phyloP scores from a whole-genome alignment of 2,329 filamentous ascomycete genomes.

The Penicillium sp. region DNA sequence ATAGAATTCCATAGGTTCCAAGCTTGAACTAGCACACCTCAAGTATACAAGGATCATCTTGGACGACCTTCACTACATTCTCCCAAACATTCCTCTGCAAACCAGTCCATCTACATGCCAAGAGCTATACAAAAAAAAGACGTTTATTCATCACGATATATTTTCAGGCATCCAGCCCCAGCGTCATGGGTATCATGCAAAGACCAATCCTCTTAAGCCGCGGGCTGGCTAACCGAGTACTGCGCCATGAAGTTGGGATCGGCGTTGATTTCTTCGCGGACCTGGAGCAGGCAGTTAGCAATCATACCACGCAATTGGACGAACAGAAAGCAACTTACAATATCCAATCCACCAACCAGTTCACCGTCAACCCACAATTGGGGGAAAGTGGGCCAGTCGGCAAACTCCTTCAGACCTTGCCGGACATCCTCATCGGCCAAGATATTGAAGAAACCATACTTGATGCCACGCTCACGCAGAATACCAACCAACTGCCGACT shows the following conservation, averaged over 20 bases:
- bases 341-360: constrained; percentile 88
- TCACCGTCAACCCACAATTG: constrained; percentile 91
- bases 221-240: constrained; percentile 52
- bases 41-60: neutral
- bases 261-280: constrained; percentile 87
- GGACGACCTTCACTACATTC: neutral
- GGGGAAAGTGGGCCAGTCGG: constrained; percentile 98
- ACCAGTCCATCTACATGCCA: neutral
- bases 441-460: constrained; percentile 99
- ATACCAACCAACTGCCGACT: constrained; percentile 83
- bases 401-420: constrained; percentile 92
- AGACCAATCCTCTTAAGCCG: constrained; percentile 9
- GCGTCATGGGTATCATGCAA: constrained; percentile 20
- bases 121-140: constrained; percentile 6
- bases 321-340: constrained; percentile 59
- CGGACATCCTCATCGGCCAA: constrained; percentile 94
- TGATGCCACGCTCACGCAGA: constrained; percentile 80
- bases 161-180: constrained; percentile 13
- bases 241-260: constrained; percentile 76
- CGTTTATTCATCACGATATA: constrained; percentile 18
- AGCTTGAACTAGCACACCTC: neutral
- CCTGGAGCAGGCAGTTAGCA: constrained; percentile 48
- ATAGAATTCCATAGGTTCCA: neutral
- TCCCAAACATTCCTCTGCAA: neutral
- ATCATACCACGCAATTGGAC: neutral